These are phyloP conservation scores for Malassezia dermatis DNA, from an alignment of 1,284 basidiomycete genomes.

Conservation along the genomic window DNA sequence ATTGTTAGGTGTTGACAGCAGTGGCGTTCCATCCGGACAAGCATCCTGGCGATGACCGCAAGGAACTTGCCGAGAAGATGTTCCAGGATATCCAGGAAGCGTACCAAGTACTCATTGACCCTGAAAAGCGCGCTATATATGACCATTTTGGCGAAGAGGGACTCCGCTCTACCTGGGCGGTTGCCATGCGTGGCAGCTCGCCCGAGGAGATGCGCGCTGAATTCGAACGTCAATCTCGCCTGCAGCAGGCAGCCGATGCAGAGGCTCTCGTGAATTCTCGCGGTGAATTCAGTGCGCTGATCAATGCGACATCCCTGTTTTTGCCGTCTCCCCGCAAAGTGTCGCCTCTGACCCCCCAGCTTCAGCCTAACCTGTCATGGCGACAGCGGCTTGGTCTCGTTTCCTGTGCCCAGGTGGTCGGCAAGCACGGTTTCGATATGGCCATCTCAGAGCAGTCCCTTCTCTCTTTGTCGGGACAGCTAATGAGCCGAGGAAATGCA, in stretches of 20 bases:
- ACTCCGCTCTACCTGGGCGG: slow-evolving; percentile 51
- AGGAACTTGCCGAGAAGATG: slow-evolving; percentile 56
- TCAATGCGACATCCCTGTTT: slow-evolving; percentile 43
- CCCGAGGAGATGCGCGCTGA: slow-evolving; percentile 55
- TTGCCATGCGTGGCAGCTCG: slow-evolving; percentile 51
- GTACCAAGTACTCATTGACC: slow-evolving; percentile 62
- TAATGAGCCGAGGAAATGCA: slow-evolving; percentile 47
- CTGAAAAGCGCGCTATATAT: slow-evolving; percentile 65
- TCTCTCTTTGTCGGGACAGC: slow-evolving; percentile 42
- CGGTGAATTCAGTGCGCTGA: slow-evolving; percentile 49
- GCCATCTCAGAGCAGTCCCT: slow-evolving; percentile 23
- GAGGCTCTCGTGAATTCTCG: slow-evolving; percentile 53
- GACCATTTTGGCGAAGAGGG: slow-evolving; percentile 63
- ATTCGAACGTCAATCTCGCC: slow-evolving; percentile 51
- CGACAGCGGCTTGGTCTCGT: slow-evolving; percentile 25
- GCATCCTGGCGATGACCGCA: slow-evolving; percentile 57
- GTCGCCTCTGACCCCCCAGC: slow-evolving; percentile 62
- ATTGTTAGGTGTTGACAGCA: not conserved
- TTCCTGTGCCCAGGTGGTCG: slow-evolving; percentile 31
- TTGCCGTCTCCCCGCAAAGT: slow-evolving; percentile 28
- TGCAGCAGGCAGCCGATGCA: slow-evolving; percentile 52
- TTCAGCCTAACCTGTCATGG: slow-evolving; percentile 56
- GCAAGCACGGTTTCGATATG: slow-evolving; percentile 43
- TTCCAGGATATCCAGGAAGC: slow-evolving; percentile 69
- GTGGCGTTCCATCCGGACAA: slow-evolving; percentile 77